Evolutionary conservation across 148 eudicot species (phyloP).

Genomic region (Dianthus caryophyllus): DNA sequence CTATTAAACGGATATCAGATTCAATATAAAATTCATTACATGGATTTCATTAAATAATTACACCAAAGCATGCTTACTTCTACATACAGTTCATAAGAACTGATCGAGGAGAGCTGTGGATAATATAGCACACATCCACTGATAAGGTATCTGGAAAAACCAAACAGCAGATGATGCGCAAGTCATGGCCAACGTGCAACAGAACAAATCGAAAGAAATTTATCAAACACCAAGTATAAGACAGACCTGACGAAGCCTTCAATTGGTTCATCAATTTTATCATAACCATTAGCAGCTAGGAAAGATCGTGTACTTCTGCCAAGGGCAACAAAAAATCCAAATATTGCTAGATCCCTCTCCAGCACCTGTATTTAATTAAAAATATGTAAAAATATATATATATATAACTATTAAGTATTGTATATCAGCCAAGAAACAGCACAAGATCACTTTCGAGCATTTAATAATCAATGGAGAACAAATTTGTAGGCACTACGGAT

Average conservation of each 20-base stretch:
- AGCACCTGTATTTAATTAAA: constrained; percentile 48
- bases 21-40: constrained; percentile 10
- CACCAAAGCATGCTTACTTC: constrained; percentile 60
- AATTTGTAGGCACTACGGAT: neutral
- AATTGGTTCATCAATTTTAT: constrained; percentile 58
- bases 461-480: neutral
- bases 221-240: neutral
- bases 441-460: neutral
- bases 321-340: constrained; percentile 89
- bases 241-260: constrained; percentile 70
- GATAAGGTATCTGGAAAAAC: constrained; percentile 54
- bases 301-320: constrained; percentile 83
- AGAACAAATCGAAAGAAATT: neutral
- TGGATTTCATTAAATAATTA: constrained; percentile 7
- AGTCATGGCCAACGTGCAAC: neutral
- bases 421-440: neutral
- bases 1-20: constrained; percentile 33
- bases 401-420: too few relatives aligned
- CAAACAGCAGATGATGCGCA: constrained; percentile 12
- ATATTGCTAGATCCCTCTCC: constrained; percentile 91
- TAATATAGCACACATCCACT: constrained; percentile 87
- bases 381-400: too few relatives aligned
- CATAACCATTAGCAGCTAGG: constrained; percentile 68
- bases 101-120: constrained; percentile 93
- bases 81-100: constrained; percentile 94